Evolutionary conservation across 495 filamentous ascomycete genomes (phyloP), one percentile per base, ranked within the genome.

Genomic region (Hypomontagnella monticulosa): DNA sequence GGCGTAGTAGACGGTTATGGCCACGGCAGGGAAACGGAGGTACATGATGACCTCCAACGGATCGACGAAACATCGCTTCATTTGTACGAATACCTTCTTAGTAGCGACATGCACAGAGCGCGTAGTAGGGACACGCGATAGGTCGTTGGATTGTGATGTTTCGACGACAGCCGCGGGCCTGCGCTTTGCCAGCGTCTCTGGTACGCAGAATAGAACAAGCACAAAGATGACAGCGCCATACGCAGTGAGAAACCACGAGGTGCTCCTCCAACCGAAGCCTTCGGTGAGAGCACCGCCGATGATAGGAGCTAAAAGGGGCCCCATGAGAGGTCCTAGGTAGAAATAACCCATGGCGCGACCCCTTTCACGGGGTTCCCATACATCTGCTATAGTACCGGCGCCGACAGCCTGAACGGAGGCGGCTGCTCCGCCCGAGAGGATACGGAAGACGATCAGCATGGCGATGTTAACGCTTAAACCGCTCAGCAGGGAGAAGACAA

Each of bases 271-370:
- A 2, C 89, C 87, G 73, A 89, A 90, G 3, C 74, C 77, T 51
- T 92, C 75, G 0, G 87, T 83, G 16, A 98, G 76, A 0, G 83
- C 87, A 54, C 94, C 94, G 33, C 94, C 94, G 41, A 97, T 87
- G 42, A 98, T 93, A 5, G 94, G 94, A 0, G 91, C 87, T 19
- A 97, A 78, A 8, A 97, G 78, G 0, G 94, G 94, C 0, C 93
- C 94, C 52, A 89, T 74, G n/a, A 97, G 78, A 1, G 94, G 94
- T 0, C 94, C 94, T 0, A 97, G 81, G 61, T 96, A 98, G 76
- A 97, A 98, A 18, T 91, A 85, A 1, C 92, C 89, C 92, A 98
- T 97, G n/a, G 93, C 93, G 18, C 80, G 80, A 5, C 94, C 94
- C 55, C 93, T 81, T 73, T 97, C 90, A 16, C 80, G 83, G 1